Base-by-base conservation (phyloP, 2,329 filamentous ascomycete species). In the Sporothrix brunneoviolacea region DNA sequence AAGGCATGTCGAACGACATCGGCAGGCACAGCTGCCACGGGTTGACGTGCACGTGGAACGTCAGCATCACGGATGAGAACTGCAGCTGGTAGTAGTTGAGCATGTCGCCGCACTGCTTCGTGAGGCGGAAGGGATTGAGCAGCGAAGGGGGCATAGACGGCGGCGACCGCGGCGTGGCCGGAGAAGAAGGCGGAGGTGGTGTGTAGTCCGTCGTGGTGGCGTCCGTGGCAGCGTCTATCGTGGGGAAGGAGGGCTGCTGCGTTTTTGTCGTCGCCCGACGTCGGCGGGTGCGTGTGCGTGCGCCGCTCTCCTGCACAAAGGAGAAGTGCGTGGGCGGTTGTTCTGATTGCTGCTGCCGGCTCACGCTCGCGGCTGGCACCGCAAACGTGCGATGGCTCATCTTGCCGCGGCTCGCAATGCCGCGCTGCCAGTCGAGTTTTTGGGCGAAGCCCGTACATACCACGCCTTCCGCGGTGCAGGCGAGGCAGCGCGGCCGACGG, bases 21-120 rank as follows among this genome's bases (percentile, higher is more conserved):
- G 45, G 45, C 2, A 48, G 36, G 15, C 45, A 33, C 22, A 39
- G n/a, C 8, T 39, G 45, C 45, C 45, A 48, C 35, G 45, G 45
- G 18, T 48, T 48, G 33, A 22, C 18, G 16, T 27, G 35, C 15
- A 48, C 45, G 13, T 48, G 22, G 8, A 38, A 48, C 7, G 45
- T 48, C 16, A 48, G 16, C 27, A 36, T 35, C 2, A 36, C 16
- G 5, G 8, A 35, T 5, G 32, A 37, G 22, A 46, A 46, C 28
- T 12, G 21, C 40, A 12, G 18, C n/a, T 32, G 15, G n/a, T 18
- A 43, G 40, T 27, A 43, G 9, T 30, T n/a, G 24, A 43, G 13
- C n/a, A 21, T 27, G 9, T 43, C 32, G n/a, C 24, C 40, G 12
- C n/a, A 22, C 15, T 30, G 24, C 22, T 27, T 42, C 15, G 15